Base-by-base conservation (phyloP, 2,329 filamentous ascomycete species). In the Fusarium chaquense region DNA sequence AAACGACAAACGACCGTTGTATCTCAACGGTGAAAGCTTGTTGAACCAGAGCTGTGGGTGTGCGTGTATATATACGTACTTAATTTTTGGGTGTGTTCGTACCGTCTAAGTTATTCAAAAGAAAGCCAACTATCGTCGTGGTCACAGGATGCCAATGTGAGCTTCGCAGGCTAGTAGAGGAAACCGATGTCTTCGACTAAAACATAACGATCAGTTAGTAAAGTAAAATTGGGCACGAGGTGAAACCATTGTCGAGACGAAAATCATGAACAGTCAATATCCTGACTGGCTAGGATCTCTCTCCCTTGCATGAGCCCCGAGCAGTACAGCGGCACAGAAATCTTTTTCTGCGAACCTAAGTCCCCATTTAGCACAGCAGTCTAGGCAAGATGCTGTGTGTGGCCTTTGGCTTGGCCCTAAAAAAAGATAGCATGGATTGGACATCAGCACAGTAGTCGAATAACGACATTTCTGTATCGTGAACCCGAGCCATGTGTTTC, bases 251-350 rank as follows among this genome's bases (percentile, higher is more conserved):
- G 54, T 67, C 61, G 53, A 60, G 49, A 73, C 55, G 58, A 61
- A 66, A 72, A 65, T 73, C 61, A 46, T 51, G 30, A 57, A 60
- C 35, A 58, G 52, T 54, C 51, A 62, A 62, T 64, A 51, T 56
- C 70, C 67, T 46, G 53, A 58, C 45, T 52, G 56, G 44, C 41
- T 51, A 68, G 67, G 63, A 61, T 54, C 59, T 65, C 62, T 47
- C 51, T 70, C 67, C 53, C 67, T 70, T 70, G 67, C 67, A 70
- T 70, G 57, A 70, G 62, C 32, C 53, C 57, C 45, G 40, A 69
- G 52, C 63, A 70, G 58, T 38, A 64, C 46, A 40, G 50, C 50
- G 54, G 66, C 66, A 45, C 50, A 49, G 45, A 53, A 67, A 55
- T 28, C 22, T 51, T 59, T 59, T 54, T 40, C 57, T 69, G 67